Percentiles rank a stretch among this genome's conserved stretches.
Conservation (phyloP, 2,329 filamentous ascomycete genomes). For the Incumbomyces delicatus region DNA sequence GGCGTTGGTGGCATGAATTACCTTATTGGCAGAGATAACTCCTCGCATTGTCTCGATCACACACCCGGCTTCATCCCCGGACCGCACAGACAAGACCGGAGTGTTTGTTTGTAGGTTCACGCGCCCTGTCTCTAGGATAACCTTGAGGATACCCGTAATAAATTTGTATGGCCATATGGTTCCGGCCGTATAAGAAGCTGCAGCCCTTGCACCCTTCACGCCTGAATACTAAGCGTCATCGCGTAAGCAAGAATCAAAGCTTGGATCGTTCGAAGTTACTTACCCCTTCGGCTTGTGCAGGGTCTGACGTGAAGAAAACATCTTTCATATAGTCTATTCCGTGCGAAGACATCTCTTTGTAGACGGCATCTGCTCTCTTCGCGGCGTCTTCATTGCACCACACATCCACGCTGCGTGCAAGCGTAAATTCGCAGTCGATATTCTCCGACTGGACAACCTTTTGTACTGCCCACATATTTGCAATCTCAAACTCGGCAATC, state of each 20-base stretch:
- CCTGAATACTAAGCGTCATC: conserved; percentile 28
- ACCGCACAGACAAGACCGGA: no score
- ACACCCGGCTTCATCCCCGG: no score
- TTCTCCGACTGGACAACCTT: conserved; percentile 30
- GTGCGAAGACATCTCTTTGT: conserved; percentile 22
- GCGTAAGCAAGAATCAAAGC: conserved; percentile 25
- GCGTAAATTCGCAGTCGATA: conserved; percentile 35
- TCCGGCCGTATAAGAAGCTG: conserved; percentile 26
- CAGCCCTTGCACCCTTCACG: conserved; percentile 29
- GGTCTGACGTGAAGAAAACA: conserved; percentile 24
- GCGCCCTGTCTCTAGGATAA: no score
- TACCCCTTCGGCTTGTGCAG: background rate
- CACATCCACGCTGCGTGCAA: conserved; percentile 32
- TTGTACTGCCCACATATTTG: conserved; percentile 32
- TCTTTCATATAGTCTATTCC: conserved; percentile 23
- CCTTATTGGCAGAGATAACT: conserved; percentile 47
- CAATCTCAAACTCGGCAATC: conserved; percentile 31
- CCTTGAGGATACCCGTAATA: conserved; percentile 43
- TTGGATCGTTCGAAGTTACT: conserved; percentile 5
- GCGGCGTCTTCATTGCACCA: conserved; percentile 25
- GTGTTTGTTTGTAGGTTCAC: no score
- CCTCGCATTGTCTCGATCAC: conserved; percentile 52
- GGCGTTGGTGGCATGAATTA: conserved; percentile 74
- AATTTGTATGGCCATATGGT: conserved; percentile 63
- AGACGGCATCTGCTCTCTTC: conserved; percentile 24